A percentile compares a stretch with the other conserved stretches of the same genome.
phyloP scores from a whole-genome alignment of 352 stramenopile genomes.

The Blastocystis sp. region DNA sequence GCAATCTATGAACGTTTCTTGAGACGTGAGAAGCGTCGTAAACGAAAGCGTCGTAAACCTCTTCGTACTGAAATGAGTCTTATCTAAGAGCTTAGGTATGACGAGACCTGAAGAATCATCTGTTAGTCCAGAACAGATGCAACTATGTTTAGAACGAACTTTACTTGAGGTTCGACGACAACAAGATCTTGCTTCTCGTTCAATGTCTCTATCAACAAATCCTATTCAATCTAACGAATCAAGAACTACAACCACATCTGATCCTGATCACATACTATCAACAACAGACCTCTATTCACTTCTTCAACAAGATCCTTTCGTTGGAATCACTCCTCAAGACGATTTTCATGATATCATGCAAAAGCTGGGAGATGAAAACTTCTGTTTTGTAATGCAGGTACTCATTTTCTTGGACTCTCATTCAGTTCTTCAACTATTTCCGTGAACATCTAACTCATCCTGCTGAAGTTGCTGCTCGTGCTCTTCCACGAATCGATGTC shows the following conservation, averaged over 20 bases:
- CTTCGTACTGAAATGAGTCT: neutral
- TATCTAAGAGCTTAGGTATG: neutral
- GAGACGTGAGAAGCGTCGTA: constrained; percentile 13
- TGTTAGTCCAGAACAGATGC: neutral
- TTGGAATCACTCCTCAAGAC: neutral
- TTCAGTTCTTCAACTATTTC: constrained; percentile 57
- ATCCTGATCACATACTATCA: neutral
- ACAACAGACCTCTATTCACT: neutral
- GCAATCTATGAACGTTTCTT: constrained; percentile 17
- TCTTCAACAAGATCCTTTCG: constrained; percentile 20
- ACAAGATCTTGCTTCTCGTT: neutral
- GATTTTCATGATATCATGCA: neutral
- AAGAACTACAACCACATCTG: too few relatives aligned
- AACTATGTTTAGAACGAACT: constrained; percentile 3
- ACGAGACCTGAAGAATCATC: neutral
- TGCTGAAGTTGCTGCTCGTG: neutral
- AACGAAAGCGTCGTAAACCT: neutral
- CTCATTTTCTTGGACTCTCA: neutral
- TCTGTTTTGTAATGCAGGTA: constrained; percentile 52
- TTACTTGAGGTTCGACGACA: constrained; percentile 13
- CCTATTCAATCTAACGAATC: too few relatives aligned
- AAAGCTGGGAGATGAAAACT: constrained; percentile 38
- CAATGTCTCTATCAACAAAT: too few relatives aligned
- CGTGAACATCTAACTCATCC: constrained; percentile 27
- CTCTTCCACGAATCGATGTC: neutral